Conservation (phyloP, 257 asterid genomes). For the Asclepias syriaca region DNA sequence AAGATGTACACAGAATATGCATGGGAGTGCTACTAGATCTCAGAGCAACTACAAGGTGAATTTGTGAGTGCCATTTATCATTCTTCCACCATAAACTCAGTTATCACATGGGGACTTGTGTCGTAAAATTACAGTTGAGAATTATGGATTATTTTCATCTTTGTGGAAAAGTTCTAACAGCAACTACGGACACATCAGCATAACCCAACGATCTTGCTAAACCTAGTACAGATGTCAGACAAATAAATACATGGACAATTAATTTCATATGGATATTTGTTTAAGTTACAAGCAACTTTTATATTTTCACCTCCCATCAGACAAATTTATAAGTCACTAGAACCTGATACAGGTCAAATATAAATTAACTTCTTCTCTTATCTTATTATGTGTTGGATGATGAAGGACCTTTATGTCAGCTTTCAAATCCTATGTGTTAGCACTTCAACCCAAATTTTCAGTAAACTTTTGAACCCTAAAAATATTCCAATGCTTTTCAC, state of each 20-base stretch:
- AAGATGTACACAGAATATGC: not conserved
- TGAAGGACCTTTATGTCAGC: not conserved
- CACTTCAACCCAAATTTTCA: not conserved
- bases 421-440: not conserved
- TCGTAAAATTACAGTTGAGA: not conserved
- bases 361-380: not conserved
- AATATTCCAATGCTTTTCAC: not conserved
- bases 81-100: not conserved
- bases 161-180: not conserved
- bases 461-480: not conserved
- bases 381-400: not conserved
- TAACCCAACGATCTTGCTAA: not conserved
- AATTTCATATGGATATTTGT: not conserved
- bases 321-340: not conserved
- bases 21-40: not conserved
- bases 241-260: not conserved
- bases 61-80: not conserved
- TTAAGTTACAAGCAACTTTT: not conserved
- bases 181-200: not conserved
- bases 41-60: not conserved
- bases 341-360: not conserved
- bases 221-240: not conserved
- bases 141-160: not conserved
- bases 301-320: not conserved
- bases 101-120: not conserved